Percentiles rank a stretch among this genome's conserved stretches.
Evolutionary conservation across 1,284 basidiomycete species (phyloP).

Genomic region (Apiotrichum brassicae): DNA sequence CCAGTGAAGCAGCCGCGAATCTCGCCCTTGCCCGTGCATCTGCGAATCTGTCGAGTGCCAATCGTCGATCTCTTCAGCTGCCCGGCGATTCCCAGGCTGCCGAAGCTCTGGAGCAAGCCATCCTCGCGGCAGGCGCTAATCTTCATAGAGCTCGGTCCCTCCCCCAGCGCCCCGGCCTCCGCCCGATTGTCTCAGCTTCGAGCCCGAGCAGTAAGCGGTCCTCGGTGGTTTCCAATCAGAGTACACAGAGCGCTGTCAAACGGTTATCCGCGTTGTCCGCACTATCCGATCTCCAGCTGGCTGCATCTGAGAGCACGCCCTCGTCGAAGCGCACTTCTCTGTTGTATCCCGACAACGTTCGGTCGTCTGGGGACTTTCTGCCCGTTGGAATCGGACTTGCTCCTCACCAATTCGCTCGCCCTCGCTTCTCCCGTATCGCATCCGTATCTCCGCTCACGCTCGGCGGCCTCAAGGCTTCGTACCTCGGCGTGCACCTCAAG

Average conservation of each 20-base stretch:
- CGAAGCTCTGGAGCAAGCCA: slow-evolving; percentile 1
- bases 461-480: slow-evolving; percentile 35
- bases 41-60: slow-evolving; percentile 14
- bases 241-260: not conserved
- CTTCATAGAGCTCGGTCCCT: slow-evolving; percentile 11
- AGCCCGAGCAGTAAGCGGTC: slow-evolving; percentile 5
- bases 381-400: slow-evolving; percentile 1
- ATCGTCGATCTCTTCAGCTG: slow-evolving; percentile 13
- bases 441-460: slow-evolving; percentile 34
- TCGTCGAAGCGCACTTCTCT: slow-evolving; percentile 7
- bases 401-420: not conserved
- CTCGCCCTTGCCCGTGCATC: slow-evolving; percentile 14
- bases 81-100: not conserved
- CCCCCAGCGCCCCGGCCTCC: slow-evolving; percentile 5
- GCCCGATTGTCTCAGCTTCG: not conserved
- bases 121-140: slow-evolving; percentile 4
- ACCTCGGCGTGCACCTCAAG: slow-evolving; percentile 36
- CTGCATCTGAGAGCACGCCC: not conserved
- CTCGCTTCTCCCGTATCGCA: slow-evolving; percentile 5
- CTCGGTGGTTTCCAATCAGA: slow-evolving; percentile 3
- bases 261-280: not conserved
- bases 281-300: not conserved
- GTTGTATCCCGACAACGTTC: not conserved
- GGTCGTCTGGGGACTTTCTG: not conserved
- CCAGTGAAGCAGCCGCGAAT: slow-evolving; percentile 9